Evolutionary conservation across 192 early-diverging fungal genomes (phyloP).

Genomic region (Helicostylum pulchrum): DNA sequence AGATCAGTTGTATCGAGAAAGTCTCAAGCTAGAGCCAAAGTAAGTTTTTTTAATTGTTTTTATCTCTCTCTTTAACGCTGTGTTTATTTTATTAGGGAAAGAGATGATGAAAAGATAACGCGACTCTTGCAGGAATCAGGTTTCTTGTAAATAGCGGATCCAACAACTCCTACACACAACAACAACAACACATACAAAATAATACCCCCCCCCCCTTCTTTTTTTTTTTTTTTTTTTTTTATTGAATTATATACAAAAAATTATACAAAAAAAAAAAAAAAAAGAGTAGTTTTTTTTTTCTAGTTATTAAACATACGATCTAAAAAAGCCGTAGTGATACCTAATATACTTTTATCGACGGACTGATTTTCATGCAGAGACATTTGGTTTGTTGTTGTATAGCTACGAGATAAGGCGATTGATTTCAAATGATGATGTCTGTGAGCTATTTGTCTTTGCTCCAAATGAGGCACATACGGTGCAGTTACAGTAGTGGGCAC

Average conservation of each 20-base stretch:
- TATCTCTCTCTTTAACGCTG: not conserved
- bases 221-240: not conserved
- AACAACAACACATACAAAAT: not conserved
- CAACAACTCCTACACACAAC: not conserved
- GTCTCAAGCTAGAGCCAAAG: conserved; percentile 81
- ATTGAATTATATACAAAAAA: not conserved
- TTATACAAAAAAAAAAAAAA: not conserved
- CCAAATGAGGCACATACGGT: conserved; percentile 1
- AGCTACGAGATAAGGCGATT: not conserved
- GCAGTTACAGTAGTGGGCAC: no score
- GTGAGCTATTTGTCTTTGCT: conserved; percentile 8
- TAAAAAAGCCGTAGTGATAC: conserved; percentile 18
- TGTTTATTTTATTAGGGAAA: conserved; percentile 46
- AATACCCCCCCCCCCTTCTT: no score
- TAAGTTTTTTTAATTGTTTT: conserved; percentile 25
- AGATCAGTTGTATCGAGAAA: conserved; percentile 73
- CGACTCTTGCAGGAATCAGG: conserved; percentile 74
- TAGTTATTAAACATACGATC: conserved; percentile 15
- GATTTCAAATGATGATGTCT: conserved; percentile 4
- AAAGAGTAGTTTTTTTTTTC: not conserved
- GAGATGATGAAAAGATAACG: conserved; percentile 77
- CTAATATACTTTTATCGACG: no score
- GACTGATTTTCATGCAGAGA: no score
- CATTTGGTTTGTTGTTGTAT: no score
- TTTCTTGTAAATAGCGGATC: conserved; percentile 56